Conservation (phyloP, 2,329 filamentous ascomycete species). For the Ceratocystis papillata region DNA sequence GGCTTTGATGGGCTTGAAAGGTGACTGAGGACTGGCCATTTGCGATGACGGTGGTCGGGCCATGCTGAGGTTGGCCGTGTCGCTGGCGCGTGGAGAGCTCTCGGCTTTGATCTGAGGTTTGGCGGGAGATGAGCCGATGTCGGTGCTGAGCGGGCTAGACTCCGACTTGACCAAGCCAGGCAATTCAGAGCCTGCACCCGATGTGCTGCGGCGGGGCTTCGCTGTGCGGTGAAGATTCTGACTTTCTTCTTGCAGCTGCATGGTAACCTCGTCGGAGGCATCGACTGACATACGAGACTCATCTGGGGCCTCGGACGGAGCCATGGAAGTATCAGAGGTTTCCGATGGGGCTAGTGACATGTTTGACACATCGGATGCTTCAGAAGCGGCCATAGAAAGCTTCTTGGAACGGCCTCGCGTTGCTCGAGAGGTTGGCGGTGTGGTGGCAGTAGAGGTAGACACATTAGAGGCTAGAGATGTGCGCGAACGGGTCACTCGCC, state of each 20-base stretch:
- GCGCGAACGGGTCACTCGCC: conserved; percentile 30
- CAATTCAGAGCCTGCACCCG: no score
- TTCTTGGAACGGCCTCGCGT: conserved; percentile 4
- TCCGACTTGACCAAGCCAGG: conserved; percentile 15
- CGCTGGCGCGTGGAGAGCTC: conserved; percentile 2
- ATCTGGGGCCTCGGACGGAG: background rate
- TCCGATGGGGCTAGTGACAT: background rate
- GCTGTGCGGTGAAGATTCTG: conserved; percentile 14
- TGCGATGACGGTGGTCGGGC: conserved; percentile 38
- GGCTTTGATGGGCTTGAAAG: conserved; percentile 61
- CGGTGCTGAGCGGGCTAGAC: conserved; percentile 11
- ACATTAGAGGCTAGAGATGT: conserved; percentile 7
- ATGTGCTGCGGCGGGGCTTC: conserved; percentile 4
- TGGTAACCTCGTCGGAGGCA: conserved; percentile 20
- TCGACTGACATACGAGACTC: conserved; percentile 11
- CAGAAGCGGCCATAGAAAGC: background rate
- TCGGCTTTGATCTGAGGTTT: conserved; percentile 20
- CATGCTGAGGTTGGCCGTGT: conserved; percentile 48
- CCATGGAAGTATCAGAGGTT: background rate
- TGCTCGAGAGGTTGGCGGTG: background rate
- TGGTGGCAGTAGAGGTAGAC: background rate
- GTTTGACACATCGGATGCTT: conserved; percentile 13
- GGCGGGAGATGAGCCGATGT: conserved; percentile 13
- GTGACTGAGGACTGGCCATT: conserved; percentile 37
- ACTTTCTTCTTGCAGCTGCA: conserved; percentile 19